Percentiles rank a stretch among this genome's conserved stretches.
Evolutionary conservation across 768 basidiomycete genomes (phyloP).

Genomic region (Saitozyma sp.): DNA sequence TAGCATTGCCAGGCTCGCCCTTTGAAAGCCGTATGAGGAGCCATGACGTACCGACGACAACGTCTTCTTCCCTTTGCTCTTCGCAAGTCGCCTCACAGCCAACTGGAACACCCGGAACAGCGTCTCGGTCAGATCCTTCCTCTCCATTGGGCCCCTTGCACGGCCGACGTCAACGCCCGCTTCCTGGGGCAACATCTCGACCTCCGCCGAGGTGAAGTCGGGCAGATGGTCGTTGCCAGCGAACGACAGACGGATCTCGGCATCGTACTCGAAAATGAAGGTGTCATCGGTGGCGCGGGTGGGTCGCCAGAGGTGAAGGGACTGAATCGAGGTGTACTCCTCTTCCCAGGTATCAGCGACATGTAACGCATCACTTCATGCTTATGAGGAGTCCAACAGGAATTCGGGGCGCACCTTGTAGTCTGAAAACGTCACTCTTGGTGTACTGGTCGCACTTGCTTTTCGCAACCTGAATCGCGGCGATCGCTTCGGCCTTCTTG

Average conservation of each 20-base stretch:
- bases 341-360: conserved; percentile 26
- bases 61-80: conserved; percentile 1
- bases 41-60: conserved; percentile 15
- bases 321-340: conserved; percentile 46
- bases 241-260: conserved; percentile 35
- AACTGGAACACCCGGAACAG: conserved; percentile 36
- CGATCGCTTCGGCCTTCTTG: conserved; percentile 30
- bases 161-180: conserved; percentile 8
- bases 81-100: conserved; percentile 17
- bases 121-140: conserved; percentile 15
- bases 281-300: conserved; percentile 9
- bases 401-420: conserved; percentile 43
- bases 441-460: conserved; percentile 50
- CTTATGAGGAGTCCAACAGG: not conserved
- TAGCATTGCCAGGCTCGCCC: no score
- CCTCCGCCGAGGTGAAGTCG: conserved; percentile 15
- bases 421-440: conserved; percentile 37
- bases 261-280: conserved; percentile 31
- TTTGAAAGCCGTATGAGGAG: not conserved
- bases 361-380: not conserved
- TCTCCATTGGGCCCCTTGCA: conserved; percentile 13
- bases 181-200: conserved; percentile 23
- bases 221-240: conserved; percentile 24
- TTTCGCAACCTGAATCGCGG: conserved; percentile 44
- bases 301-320: conserved; percentile 44